A percentile compares a stretch with the other conserved stretches of the same genome.
These are phyloP conservation scores for Paramecium sonneborni DNA, from an alignment of 73 alveolate genomes.

Conservation along the genomic window DNA sequence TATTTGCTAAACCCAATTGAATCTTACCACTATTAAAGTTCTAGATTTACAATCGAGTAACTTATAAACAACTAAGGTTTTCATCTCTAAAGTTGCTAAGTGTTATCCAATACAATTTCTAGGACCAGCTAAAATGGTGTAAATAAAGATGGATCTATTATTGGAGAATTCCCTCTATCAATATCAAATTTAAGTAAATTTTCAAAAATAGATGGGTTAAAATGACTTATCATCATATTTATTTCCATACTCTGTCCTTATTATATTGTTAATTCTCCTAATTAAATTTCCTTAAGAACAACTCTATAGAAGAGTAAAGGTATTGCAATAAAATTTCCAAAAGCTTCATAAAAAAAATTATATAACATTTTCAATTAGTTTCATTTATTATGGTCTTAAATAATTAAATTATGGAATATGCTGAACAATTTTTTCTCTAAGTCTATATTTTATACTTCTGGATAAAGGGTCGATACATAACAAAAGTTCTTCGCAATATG, in stretches of 20 bases:
- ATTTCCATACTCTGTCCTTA: conserved; percentile 38
- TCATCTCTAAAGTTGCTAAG: conserved; percentile 37
- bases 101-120: conserved; percentile 65
- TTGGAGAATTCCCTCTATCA: neutral
- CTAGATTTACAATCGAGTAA: neutral
- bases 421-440: neutral
- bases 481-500: neutral
- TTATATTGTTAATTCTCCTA: neutral
- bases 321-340: neutral
- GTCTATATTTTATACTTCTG: neutral
- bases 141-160: neutral
- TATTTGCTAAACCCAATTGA: neutral
- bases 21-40: conserved; percentile 5
- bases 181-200: conserved; percentile 44
- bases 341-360: conserved; percentile 6
- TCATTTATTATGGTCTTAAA: neutral
- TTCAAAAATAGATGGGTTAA: neutral
- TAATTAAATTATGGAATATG: neutral
- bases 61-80: neutral
- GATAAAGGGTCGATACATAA: neutral
- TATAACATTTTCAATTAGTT: neutral
- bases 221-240: conserved; percentile 19
- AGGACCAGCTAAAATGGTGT: conserved; percentile 57
- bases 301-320: conserved; percentile 3
- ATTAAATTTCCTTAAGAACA: neutral